A percentile compares a stretch with the other conserved stretches of the same genome.
Evolutionary conservation across 768 basidiomycete species (phyloP).

Genomic region (Agaricus subrufescens): DNA sequence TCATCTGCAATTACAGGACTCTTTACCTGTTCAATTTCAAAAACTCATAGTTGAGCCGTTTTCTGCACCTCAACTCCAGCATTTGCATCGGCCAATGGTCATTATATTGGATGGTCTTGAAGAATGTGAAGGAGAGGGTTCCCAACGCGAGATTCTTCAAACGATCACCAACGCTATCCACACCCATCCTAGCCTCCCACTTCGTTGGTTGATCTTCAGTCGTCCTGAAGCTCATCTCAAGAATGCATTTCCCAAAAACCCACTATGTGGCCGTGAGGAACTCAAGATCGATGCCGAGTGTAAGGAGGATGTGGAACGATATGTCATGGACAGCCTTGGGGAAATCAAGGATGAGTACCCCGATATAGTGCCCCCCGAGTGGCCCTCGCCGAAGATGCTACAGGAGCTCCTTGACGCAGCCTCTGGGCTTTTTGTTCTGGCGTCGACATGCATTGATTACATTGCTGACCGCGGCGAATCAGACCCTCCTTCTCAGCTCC

Average conservation of each 20-base stretch:
- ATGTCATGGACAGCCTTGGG: not conserved
- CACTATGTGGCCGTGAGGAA: not conserved
- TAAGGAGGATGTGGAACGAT: not conserved
- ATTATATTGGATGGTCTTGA: constrained; percentile 6
- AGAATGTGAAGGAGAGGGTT: not conserved
- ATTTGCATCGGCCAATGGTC: not conserved
- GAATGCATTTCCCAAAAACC: not conserved
- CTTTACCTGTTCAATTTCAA: not conserved
- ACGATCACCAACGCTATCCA: not conserved
- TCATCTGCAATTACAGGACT: not conserved
- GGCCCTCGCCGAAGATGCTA: not conserved
- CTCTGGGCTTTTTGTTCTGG: not conserved
- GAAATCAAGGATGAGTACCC: not conserved
- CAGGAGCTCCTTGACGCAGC: not conserved
- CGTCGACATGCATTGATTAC: not conserved
- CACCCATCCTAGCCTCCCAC: not conserved
- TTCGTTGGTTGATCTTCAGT: not conserved
- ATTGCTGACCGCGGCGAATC: not conserved
- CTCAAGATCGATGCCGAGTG: not conserved
- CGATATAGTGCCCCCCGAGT: not conserved
- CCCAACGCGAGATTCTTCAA: not conserved
- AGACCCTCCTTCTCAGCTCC: not conserved
- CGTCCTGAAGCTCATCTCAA: not conserved
- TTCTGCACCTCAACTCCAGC: not conserved
- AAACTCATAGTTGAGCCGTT: not conserved